These are phyloP conservation scores for Penicillium diatomitis DNA, from an alignment of 495 filamentous ascomycete genomes.

Conservation along the genomic window DNA sequence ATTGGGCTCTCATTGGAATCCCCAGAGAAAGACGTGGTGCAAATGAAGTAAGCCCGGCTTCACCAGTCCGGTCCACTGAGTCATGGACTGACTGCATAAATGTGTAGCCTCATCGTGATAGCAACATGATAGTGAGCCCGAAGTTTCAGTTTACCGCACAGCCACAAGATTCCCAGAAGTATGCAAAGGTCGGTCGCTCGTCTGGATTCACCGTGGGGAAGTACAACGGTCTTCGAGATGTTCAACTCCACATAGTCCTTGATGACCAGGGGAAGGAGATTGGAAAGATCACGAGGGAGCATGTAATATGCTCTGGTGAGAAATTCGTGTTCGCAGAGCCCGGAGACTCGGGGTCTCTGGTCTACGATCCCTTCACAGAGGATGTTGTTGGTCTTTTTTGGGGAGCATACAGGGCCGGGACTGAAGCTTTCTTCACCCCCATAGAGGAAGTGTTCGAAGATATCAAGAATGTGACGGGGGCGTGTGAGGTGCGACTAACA, in stretches of 20 bases:
- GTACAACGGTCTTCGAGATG: background rate
- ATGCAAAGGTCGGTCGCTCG: background rate
- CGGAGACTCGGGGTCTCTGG: background rate
- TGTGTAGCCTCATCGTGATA: background rate
- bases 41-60: background rate
- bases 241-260: background rate
- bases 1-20: background rate
- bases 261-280: background rate
- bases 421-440: background rate
- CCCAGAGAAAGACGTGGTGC: background rate
- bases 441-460: background rate
- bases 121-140: background rate
- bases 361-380: background rate
- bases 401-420: background rate
- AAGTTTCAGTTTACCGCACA: background rate
- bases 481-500: background rate
- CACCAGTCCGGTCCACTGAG: background rate
- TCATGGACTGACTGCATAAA: background rate
- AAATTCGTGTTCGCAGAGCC: background rate
- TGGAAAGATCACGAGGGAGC: background rate
- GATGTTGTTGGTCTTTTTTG: background rate
- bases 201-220: background rate
- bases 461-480: background rate
- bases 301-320: background rate
- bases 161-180: background rate